Conservation (phyloP, 2,329 filamentous ascomycete genomes). For the Ophiostoma novo-ulmi region DNA sequence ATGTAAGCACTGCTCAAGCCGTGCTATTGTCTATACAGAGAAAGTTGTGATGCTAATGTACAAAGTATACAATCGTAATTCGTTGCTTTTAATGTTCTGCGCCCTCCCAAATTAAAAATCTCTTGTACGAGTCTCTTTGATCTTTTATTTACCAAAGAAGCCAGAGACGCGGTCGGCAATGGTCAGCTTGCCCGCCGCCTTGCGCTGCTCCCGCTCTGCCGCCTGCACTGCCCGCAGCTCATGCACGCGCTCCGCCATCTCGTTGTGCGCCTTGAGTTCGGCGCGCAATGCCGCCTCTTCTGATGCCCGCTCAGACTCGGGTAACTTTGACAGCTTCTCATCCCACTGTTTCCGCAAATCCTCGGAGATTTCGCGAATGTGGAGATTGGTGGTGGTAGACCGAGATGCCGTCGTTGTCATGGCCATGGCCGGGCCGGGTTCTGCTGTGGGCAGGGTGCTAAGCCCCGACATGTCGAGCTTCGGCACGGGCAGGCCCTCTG, state of each 20-base stretch:
- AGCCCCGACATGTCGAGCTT: constrained; percentile 28
- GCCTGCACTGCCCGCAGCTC: constrained; percentile 53
- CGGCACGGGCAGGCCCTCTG: constrained; percentile 54
- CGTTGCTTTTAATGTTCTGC: background rate
- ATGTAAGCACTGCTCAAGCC: background rate
- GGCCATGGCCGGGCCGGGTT: constrained; percentile 18
- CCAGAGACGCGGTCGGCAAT: constrained; percentile 39
- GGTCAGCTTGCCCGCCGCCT: constrained; percentile 50
- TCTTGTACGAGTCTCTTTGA: background rate
- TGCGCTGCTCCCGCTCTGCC: constrained; percentile 49
- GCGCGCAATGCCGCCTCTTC: constrained; percentile 61
- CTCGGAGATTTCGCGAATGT: constrained; percentile 35
- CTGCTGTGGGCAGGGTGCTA: constrained; percentile 16
- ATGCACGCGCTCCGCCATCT: constrained; percentile 54
- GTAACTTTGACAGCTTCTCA: constrained; percentile 53
- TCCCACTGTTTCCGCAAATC: constrained; percentile 50
- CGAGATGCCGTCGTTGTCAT: background rate
- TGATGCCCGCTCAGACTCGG: constrained; percentile 52
- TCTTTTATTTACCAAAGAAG: constrained; percentile 28
- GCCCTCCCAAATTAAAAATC: background rate
- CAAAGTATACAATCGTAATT: constrained; percentile 14
- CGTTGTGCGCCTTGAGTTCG: constrained; percentile 55
- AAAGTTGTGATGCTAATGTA: constrained; percentile 21
- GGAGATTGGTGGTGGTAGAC: background rate
- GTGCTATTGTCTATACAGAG: background rate